Evolutionary conservation across 495 filamentous ascomycete genomes (phyloP).

Genomic region (Delitschia confertaspora): DNA sequence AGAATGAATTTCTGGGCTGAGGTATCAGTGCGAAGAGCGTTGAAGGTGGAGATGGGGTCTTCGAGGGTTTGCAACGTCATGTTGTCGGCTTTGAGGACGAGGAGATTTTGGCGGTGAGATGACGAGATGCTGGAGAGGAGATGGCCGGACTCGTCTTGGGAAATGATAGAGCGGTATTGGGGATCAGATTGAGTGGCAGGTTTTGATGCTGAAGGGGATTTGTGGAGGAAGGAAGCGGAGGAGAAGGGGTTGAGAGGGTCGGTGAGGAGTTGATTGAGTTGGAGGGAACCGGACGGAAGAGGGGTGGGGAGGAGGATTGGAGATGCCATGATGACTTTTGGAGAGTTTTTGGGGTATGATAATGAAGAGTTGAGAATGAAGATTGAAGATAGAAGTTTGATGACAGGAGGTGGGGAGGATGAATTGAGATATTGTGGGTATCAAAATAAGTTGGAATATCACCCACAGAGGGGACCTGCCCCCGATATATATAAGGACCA

Average conservation of each 20-base stretch:
- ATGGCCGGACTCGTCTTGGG: slow-evolving; percentile 13
- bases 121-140: slow-evolving; percentile 5
- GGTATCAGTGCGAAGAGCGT: slow-evolving; percentile 7
- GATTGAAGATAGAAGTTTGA: too few relatives aligned
- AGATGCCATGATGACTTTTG: slow-evolving; percentile 13
- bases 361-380: too few relatives aligned
- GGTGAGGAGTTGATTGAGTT: slow-evolving; percentile 16
- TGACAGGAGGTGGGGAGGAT: neutral
- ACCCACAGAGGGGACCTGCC: too few relatives aligned
- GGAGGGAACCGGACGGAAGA: slow-evolving; percentile 7
- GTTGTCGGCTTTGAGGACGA: slow-evolving; percentile 16
- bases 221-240: slow-evolving; percentile 6
- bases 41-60: slow-evolving; percentile 9
- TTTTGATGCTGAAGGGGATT: slow-evolving; percentile 1
- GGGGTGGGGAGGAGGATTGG: slow-evolving; percentile 16
- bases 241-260: slow-evolving; percentile 14
- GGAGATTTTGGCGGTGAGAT: slow-evolving; percentile 1
- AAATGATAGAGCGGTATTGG: slow-evolving; percentile 11
- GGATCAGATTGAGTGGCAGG: slow-evolving; percentile 4
- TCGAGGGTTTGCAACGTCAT: slow-evolving; percentile 6
- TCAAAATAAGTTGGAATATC: too few relatives aligned
- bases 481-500: too few relatives aligned
- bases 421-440: too few relatives aligned
- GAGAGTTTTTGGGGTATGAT: too few relatives aligned
- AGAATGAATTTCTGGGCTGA: slow-evolving; percentile 5